Conservation (phyloP, 73 alveolate genomes). For the Stentor roeselii region DNA sequence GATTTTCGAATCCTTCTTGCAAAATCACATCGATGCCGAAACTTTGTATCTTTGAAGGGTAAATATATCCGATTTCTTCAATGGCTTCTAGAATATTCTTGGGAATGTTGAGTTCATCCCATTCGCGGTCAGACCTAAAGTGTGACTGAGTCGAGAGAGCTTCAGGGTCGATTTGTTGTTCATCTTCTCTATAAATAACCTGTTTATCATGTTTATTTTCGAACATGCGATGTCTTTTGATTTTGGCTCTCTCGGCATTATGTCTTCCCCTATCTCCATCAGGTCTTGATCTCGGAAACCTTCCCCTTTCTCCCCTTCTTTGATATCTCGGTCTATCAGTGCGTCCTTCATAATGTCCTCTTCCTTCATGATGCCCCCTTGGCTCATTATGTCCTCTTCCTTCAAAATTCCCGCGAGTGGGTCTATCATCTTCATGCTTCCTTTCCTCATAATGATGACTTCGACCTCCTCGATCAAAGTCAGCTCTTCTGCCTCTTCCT, state of each 20-base stretch:
- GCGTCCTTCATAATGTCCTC: background rate
- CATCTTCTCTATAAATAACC: slow-evolving; percentile 11
- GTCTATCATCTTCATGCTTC: background rate
- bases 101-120: slow-evolving; percentile 23
- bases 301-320: too few relatives aligned
- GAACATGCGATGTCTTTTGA: slow-evolving; percentile 2
- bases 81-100: background rate
- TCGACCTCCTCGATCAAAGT: background rate
- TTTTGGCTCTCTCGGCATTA: background rate
- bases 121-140: background rate
- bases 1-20: slow-evolving; percentile 15
- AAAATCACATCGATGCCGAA: slow-evolving; percentile 23
- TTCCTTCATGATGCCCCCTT: background rate
- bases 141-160: background rate
- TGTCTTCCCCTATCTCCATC: background rate
- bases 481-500: background rate
- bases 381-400: background rate
- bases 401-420: background rate
- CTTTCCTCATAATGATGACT: too few relatives aligned
- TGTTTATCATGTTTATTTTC: slow-evolving; percentile 12
- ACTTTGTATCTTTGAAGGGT: slow-evolving; percentile 12
- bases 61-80: background rate
- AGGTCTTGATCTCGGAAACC: background rate
- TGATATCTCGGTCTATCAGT: background rate
- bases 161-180: slow-evolving; percentile 21